Base-by-base conservation (phyloP, 306 rosid genomes). In the Nissolia schottii region DNA sequence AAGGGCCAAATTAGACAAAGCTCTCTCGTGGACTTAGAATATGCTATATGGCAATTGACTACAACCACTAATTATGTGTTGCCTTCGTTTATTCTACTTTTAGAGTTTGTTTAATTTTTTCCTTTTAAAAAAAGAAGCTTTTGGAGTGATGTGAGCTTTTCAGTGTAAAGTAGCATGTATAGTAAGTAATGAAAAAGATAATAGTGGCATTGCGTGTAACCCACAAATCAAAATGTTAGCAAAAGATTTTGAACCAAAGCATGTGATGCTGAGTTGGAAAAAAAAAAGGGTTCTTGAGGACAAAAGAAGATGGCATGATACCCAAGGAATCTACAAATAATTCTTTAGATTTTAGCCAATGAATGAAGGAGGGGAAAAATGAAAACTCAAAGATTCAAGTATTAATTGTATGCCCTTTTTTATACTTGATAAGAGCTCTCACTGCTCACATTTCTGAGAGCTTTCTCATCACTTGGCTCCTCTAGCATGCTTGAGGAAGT, bases 391-490 rank as follows among this genome's bases (percentile, higher is more conserved):
- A 68, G 43, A 62, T 79, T 64, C 46, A 73, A 51, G 81, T 75
- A 79, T 43, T n/a, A n/a, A n/a, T n/a, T 49, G 24, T 11, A 57
- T 61, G 53, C 20, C 78, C 67, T 45, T 79, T 76, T 76, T 75
- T 79, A 84, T 86, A 79, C 62, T 74, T 79, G 83, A 82, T 83
- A 82, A 73, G 96, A 66, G 90, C 90, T 85, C 84, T 74, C 73
- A 84, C 84, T 84, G 83, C 96, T 90, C 86, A 77, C 77, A 58
- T 35, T 61, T 82, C 16, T 48, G 51, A 41, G 59, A 71, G 35
- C 71, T 82, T 64, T 71, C 80, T 77, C 69, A 56, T 71, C 12
- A 56, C 9, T 22, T 41, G 14, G 70, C 35, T 45, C 64, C 60
- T 49, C 51, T 34, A 64, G 59, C 56, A 56, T 64, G 58, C 41